phyloP scores from a whole-genome alignment of 129 eudicot genomes.

The carrot (Daucus carota) region DNA sequence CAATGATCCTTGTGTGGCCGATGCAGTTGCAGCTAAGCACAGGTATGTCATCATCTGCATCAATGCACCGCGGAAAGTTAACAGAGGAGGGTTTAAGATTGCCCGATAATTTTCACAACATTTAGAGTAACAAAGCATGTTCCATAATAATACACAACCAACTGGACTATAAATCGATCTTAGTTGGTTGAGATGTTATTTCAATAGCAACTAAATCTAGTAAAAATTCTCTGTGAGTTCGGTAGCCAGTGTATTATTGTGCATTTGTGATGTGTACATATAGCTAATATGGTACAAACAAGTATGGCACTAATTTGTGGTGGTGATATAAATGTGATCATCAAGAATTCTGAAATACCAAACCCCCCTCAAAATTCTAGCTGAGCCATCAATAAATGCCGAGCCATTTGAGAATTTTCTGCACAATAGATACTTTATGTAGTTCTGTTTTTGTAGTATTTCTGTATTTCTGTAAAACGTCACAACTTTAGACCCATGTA shows the following conservation, averaged over 20 bases:
- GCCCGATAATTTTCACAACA: not conserved
- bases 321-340: not conserved
- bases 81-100: not conserved
- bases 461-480: no score
- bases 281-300: not conserved
- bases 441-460: no score
- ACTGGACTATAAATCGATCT: not conserved
- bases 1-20: constrained; percentile 57
- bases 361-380: not conserved
- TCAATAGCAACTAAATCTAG: not conserved
- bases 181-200: not conserved
- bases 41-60: constrained; percentile 67
- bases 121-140: not conserved
- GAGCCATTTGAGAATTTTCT: not conserved
- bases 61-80: not conserved
- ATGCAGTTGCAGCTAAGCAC: constrained; percentile 56
- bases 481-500: no score
- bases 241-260: not conserved
- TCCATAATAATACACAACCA: not conserved
- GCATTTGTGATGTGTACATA: not conserved
- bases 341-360: not conserved
- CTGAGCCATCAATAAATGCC: not conserved
- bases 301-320: not conserved
- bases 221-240: not conserved
- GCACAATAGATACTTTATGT: not conserved